Base-by-base conservation (phyloP, 129 eudicot genomes). In the Lactuca sativa region DNA sequence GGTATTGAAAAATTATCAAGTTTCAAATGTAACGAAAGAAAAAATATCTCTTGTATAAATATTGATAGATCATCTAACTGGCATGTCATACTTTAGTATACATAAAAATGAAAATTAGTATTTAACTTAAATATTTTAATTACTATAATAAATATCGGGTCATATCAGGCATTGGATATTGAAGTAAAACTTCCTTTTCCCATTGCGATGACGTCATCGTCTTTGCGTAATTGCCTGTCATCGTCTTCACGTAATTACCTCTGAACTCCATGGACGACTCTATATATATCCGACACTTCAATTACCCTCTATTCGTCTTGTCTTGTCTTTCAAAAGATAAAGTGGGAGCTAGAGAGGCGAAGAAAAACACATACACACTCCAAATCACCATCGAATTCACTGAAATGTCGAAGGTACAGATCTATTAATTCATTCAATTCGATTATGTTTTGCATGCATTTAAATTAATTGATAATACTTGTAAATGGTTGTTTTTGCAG, bases 401-500 rank as follows among this genome's bases (percentile, higher is more conserved):
- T 5, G 4, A 13, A 33, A 59, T 59, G 64, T 15, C 64, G 0
- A 59, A 59, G 64, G 64, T 59, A 59, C 21, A 31, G 4, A 58
- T 58, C 16, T 58, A 3, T 30, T 31, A 4, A 31, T 0, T 13
- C n/a, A 59, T 32, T 33, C 44, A 59, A 59, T 5, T 32, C 2
- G 21, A 59, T 40, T 59, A 15, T 59, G 44, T 59, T 2, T 33
- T 5, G 4, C 10, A 13, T 59, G 14, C 5, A 2, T 32, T 12
- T 59, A 17, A 59, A 59, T 32, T 6, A 4, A 4, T 33, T 59
- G 1, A 59, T 33, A 43, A 43, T 9, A 43, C 10, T 7, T 8
- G 49, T 4, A 37, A 6, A 7, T 68, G 15, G 6, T 52, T 37
- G 18, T 12, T 69, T 54, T 36, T 59, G 59, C 40, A 72, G 77